These are phyloP conservation scores for Cantharellus cinnabarinus DNA, from an alignment of 768 basidiomycete species.

Conservation along the genomic window DNA sequence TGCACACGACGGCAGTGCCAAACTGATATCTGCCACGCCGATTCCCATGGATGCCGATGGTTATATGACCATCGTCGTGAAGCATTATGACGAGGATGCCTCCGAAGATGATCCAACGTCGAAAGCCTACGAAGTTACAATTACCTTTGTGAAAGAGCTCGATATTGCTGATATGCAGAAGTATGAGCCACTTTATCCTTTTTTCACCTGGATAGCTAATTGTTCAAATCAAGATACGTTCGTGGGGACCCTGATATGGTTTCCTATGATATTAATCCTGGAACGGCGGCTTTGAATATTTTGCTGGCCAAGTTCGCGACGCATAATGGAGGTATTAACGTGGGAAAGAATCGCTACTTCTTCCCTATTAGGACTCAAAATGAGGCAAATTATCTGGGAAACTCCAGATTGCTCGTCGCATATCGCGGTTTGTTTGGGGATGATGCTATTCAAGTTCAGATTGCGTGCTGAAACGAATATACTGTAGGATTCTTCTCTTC, in stretches of 20 bases:
- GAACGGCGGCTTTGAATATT: constrained; percentile 44
- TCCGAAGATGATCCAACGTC: constrained; percentile 18
- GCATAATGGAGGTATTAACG: constrained; percentile 31
- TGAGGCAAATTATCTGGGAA: background rate
- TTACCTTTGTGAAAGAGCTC: constrained; percentile 25
- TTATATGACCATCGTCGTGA: constrained; percentile 18
- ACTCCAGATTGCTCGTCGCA: background rate
- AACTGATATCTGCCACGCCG: constrained; percentile 23
- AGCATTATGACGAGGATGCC: constrained; percentile 29
- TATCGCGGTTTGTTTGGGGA: background rate
- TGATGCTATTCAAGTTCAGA: constrained; percentile 2
- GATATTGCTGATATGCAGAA: constrained; percentile 23
- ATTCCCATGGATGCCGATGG: constrained; percentile 19
- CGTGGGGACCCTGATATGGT: constrained; percentile 33
- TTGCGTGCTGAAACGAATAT: constrained; percentile 35
- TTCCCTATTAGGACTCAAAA: constrained; percentile 19
- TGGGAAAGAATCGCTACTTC: constrained; percentile 49
- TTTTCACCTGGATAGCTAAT: background rate
- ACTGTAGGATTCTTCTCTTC: constrained; percentile 34
- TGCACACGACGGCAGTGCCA: constrained; percentile 31
- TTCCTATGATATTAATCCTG: constrained; percentile 34
- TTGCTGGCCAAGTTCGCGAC: constrained; percentile 35
- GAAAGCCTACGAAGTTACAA: constrained; percentile 24
- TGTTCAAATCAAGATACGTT: constrained; percentile 26
- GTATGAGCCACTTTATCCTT: constrained; percentile 15